Conservation (phyloP, 345 rosid species). For the Gossypium anomalum region DNA sequence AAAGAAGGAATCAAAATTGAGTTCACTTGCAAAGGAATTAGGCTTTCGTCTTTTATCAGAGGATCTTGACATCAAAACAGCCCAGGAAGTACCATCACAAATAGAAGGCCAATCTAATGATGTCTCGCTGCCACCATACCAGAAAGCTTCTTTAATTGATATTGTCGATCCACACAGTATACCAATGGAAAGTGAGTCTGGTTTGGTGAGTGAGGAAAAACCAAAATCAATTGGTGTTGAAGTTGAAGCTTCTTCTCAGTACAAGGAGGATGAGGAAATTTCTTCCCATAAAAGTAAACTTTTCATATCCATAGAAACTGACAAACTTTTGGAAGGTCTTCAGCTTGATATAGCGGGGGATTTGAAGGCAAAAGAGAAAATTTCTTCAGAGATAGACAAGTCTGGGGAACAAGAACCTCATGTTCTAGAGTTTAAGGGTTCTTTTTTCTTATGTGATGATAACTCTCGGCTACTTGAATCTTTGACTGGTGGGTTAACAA, state of each 20-base stretch:
- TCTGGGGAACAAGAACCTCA: slow-evolving; percentile 34
- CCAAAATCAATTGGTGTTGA: slow-evolving; percentile 27
- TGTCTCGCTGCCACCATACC: slow-evolving; percentile 28
- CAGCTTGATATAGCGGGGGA: slow-evolving; percentile 23
- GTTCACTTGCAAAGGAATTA: slow-evolving; percentile 72
- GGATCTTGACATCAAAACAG: slow-evolving; percentile 53
- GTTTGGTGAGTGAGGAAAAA: slow-evolving; percentile 25
- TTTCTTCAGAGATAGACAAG: slow-evolving; percentile 26
- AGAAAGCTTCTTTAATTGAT: slow-evolving; percentile 30
- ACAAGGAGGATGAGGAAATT: slow-evolving; percentile 31
- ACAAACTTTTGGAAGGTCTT: slow-evolving; percentile 25
- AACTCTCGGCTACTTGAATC: slow-evolving; percentile 53
- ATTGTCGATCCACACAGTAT: slow-evolving; percentile 24
- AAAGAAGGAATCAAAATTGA: slow-evolving; percentile 54
- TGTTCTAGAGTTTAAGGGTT: slow-evolving; percentile 44
- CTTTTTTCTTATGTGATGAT: slow-evolving; percentile 77
- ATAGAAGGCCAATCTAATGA: slow-evolving; percentile 38
- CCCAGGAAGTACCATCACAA: slow-evolving; percentile 33
- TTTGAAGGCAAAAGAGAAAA: slow-evolving; percentile 27
- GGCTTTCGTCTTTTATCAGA: slow-evolving; percentile 85
- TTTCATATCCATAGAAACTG: slow-evolving; percentile 27
- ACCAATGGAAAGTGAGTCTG: slow-evolving; percentile 22
- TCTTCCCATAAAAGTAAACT: slow-evolving; percentile 27
- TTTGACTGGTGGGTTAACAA: slow-evolving; percentile 61
- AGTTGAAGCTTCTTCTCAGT: slow-evolving; percentile 29